Evolutionary conservation across 73 alveolate genomes (phyloP).

Genomic region (Paramecium pentaurelia): DNA sequence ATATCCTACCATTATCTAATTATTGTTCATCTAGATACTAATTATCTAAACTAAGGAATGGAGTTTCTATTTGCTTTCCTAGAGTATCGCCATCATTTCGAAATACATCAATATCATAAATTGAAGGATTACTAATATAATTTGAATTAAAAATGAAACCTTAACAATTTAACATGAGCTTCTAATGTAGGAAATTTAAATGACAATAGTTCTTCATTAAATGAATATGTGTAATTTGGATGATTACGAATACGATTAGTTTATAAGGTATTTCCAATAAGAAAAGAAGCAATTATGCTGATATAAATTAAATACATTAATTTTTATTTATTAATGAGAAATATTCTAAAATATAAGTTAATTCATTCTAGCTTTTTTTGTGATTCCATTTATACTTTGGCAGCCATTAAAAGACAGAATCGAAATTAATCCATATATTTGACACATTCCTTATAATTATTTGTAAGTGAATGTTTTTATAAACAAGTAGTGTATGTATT

Average conservation of each 20-base stretch:
- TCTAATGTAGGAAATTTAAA: background rate
- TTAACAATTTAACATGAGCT: background rate
- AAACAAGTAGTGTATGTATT: background rate
- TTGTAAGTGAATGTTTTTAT: background rate
- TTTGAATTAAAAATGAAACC: background rate
- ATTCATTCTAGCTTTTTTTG: background rate
- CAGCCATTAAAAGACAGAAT: background rate
- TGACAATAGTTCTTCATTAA: background rate
- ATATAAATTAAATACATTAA: background rate
- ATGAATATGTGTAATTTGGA: background rate
- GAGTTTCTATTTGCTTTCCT: background rate
- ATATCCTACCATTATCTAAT: background rate
- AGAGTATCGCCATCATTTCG: background rate
- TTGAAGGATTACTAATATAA: background rate
- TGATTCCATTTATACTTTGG: background rate
- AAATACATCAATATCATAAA: background rate
- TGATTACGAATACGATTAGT: background rate
- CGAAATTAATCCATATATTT: background rate
- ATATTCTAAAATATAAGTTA: background rate
- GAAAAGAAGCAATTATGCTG: background rate
- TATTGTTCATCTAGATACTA: background rate
- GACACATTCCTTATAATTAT: background rate
- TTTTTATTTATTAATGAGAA: background rate
- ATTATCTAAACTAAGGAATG: background rate
- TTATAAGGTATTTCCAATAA: background rate